Evolutionary conservation across 345 rosid genomes (phyloP).

Genomic region (Combretum micranthum): DNA sequence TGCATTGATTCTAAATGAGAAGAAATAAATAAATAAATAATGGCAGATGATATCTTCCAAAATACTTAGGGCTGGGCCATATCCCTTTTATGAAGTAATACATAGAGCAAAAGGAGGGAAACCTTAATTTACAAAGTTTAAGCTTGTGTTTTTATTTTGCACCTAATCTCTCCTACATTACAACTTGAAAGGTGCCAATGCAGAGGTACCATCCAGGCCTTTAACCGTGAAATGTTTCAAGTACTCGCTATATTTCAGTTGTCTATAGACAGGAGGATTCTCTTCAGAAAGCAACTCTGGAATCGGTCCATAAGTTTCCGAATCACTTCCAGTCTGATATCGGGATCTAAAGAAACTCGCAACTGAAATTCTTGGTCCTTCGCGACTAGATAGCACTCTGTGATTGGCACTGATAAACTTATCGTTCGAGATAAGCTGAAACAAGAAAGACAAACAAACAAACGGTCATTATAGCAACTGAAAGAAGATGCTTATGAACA

Average conservation of each 20-base stretch:
- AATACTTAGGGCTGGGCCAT: too few species aligned
- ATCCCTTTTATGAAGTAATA: too few species aligned
- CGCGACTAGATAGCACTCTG: conserved; percentile 23
- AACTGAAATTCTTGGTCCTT: conserved; percentile 30
- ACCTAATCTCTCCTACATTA: not conserved
- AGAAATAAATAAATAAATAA: too few species aligned
- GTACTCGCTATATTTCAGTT: conserved; percentile 19
- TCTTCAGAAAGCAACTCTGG: conserved; percentile 33
- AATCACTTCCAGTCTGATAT: not conserved
- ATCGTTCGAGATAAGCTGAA: conserved; percentile 30
- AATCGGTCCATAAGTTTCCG: conserved; percentile 31
- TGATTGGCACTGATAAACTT: conserved; percentile 31
- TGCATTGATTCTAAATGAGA: too few species aligned
- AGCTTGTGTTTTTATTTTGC: too few species aligned
- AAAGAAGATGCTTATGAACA: not conserved
- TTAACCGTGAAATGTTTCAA: conserved; percentile 12
- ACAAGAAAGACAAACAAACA: not conserved
- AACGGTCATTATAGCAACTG: not conserved
- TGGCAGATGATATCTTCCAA: too few species aligned
- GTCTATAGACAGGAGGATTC: conserved; percentile 26
- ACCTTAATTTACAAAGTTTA: too few species aligned
- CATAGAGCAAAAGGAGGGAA: too few species aligned
- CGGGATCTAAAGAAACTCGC: conserved; percentile 26
- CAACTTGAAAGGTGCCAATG: conserved; percentile 15
- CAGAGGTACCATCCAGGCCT: conserved; percentile 23